Conservation (phyloP, 768 basidiomycete genomes). For the Chlorophyllum brunneum region DNA sequence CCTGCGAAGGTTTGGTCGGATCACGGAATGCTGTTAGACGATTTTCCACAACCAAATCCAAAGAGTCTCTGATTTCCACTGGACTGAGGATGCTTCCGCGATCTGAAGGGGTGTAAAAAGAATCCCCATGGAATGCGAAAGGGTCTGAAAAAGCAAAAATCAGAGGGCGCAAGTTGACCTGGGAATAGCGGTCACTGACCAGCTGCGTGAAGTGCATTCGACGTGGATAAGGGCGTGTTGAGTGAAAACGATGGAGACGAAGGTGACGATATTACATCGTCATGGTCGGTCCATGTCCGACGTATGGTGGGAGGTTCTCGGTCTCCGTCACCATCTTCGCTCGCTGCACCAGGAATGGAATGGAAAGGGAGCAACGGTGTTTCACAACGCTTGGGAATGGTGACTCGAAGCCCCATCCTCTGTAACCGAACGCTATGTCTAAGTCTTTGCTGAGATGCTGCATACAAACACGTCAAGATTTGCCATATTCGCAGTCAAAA, state of each 20-base stretch:
- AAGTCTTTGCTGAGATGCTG: neutral
- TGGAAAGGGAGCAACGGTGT: conserved; percentile 10
- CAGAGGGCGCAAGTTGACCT: neutral
- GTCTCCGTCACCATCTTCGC: neutral
- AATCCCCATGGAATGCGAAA: neutral
- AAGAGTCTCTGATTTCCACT: neutral
- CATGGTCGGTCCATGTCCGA: neutral
- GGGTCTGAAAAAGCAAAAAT: neutral
- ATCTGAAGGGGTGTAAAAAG: neutral
- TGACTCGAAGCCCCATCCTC: neutral
- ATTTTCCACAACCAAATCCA: neutral
- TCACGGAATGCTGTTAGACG: neutral
- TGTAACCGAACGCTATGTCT: neutral
- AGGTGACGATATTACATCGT: neutral
- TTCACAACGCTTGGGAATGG: conserved; percentile 6
- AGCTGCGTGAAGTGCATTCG: neutral
- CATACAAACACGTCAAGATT: neutral
- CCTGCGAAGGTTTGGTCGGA: neutral
- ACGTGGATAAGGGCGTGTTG: conserved; percentile 4
- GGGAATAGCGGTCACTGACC: neutral
- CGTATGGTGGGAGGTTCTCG: neutral
- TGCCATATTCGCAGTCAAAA: neutral
- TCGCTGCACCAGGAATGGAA: neutral
- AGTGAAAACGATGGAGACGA: conserved; percentile 7
- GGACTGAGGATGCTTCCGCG: neutral